A percentile compares a stretch with the other conserved stretches of the same genome.
These are phyloP conservation scores for Hypsizygus marmoreus DNA, from an alignment of 768 basidiomycete genomes.

Conservation along the genomic window DNA sequence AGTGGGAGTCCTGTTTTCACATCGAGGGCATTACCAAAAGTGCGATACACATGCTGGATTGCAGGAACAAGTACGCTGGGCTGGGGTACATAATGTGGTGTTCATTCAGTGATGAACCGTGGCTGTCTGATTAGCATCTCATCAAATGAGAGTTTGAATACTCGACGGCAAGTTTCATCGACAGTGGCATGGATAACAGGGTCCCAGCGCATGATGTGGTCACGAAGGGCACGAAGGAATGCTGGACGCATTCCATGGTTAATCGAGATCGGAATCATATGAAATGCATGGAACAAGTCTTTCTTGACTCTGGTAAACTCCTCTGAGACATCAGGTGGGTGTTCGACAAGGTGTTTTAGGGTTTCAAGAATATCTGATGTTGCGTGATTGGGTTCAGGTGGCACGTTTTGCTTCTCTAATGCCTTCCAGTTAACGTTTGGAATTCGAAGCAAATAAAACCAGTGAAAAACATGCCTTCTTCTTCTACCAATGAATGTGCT, in stretches of 20 bases:
- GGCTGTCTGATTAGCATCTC: constrained; percentile 23
- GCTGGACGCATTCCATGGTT: constrained; percentile 20
- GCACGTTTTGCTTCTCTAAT: not conserved
- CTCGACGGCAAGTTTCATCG: constrained; percentile 15
- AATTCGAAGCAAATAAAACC: not conserved
- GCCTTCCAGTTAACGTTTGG: not conserved
- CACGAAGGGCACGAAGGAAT: constrained; percentile 21
- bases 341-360: not conserved
- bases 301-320: constrained; percentile 18
- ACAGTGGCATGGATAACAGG: constrained; percentile 14
- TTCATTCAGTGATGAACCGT: constrained; percentile 15
- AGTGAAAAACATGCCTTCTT: not conserved
- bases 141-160: too few relatives aligned
- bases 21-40: constrained; percentile 20
- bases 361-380: not conserved
- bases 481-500: not conserved
- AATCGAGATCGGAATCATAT: constrained; percentile 16
- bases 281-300: constrained; percentile 23
- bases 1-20: constrained; percentile 16
- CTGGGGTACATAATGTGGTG: constrained; percentile 17
- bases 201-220: constrained; percentile 27
- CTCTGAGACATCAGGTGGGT: not conserved
- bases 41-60: constrained; percentile 19
- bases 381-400: not conserved
- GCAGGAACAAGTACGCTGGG: constrained; percentile 22